Evolutionary conservation across 129 eudicot genomes (phyloP).

Genomic region (Solidago caesia): DNA sequence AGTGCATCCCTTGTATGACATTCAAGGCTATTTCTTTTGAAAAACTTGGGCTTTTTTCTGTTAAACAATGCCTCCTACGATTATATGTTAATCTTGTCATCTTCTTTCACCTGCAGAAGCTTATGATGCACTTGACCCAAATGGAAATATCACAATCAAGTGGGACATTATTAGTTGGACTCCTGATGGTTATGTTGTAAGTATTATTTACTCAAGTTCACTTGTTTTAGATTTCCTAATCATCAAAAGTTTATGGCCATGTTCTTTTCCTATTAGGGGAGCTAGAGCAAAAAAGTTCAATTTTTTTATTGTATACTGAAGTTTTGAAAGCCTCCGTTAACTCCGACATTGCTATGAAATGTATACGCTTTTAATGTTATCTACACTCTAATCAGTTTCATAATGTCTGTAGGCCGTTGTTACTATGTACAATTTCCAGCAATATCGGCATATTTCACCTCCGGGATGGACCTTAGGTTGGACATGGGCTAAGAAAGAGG

Average conservation of each 20-base stretch:
- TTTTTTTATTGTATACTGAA: neutral
- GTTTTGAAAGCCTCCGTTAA: neutral
- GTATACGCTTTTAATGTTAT: neutral
- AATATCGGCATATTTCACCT: slow-evolving; percentile 80
- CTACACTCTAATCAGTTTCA: slow-evolving; percentile 3
- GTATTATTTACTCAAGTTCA: slow-evolving; percentile 24
- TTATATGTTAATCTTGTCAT: neutral
- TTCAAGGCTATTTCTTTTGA: neutral
- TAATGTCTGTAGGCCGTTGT: slow-evolving; percentile 65
- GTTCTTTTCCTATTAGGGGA: neutral
- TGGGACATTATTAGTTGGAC: slow-evolving; percentile 95
- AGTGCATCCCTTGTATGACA: neutral
- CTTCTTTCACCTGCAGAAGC: slow-evolving; percentile 57
- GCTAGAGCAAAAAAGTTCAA: neutral
- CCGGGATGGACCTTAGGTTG: slow-evolving; percentile 97
- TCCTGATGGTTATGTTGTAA: slow-evolving; percentile 96
- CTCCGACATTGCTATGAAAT: neutral
- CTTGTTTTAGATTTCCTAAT: neutral
- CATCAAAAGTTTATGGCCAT: neutral
- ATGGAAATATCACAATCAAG: slow-evolving; percentile 85
- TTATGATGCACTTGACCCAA: slow-evolving; percentile 89
- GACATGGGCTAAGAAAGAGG: slow-evolving; percentile 98
- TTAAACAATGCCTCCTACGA: neutral
- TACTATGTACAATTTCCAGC: slow-evolving; percentile 91
- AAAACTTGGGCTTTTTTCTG: neutral